phyloP scores from a whole-genome alignment of 257 asterid genomes.

The Forsythia suspensa region DNA sequence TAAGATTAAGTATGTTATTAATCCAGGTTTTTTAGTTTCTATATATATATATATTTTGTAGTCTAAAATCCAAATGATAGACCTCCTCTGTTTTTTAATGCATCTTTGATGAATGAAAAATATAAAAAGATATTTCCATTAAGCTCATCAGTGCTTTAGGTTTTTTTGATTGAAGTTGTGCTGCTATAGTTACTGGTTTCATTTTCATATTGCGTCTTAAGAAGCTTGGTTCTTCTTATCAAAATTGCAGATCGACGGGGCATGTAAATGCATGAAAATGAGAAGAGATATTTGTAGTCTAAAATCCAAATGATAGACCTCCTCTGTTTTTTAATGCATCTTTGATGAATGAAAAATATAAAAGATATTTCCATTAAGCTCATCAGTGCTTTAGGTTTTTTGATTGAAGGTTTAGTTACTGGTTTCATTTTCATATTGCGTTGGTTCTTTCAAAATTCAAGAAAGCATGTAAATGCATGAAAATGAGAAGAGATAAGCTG shows the following conservation, averaged over 20 bases:
- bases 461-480: slow-evolving; percentile 23
- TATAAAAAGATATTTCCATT: background rate
- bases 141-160: background rate
- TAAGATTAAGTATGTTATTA: background rate
- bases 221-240: no score
- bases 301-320: no score
- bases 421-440: slow-evolving; percentile 8
- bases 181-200: slow-evolving; percentile 4
- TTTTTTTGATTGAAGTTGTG: background rate
- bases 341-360: slow-evolving; percentile 3
- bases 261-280: slow-evolving; percentile 25
- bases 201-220: background rate
- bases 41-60: no score
- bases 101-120: slow-evolving; percentile 4
- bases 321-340: background rate
- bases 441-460: no score
- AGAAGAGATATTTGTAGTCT: no score
- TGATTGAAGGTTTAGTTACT: background rate
- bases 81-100: background rate
- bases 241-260: no score
- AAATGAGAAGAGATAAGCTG: slow-evolving; percentile 27
- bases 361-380: background rate
- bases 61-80: background rate
- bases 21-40: background rate
- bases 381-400: background rate